Conservation (phyloP, 176 grass and related monocot genomes). For the Saccharum officinarum region DNA sequence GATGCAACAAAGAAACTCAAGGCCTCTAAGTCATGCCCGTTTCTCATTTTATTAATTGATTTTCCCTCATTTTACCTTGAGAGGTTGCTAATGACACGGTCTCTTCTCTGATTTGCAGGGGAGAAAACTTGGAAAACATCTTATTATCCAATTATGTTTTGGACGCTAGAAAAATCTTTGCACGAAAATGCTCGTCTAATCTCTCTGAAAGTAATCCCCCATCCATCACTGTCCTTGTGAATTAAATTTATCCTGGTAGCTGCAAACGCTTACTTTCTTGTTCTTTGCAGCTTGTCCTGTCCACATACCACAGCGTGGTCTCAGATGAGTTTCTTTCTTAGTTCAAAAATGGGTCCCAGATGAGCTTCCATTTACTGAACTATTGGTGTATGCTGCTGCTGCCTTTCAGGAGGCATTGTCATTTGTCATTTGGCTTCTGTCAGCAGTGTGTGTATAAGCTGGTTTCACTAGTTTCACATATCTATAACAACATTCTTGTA, state of each 20-base stretch:
- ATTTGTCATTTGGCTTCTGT: constrained; percentile 15
- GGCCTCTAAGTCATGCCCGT: constrained; percentile 12
- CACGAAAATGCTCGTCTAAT: constrained; percentile 62
- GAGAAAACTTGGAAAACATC: constrained; percentile 64
- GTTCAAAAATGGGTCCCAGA: constrained; percentile 8
- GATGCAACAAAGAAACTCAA: neutral
- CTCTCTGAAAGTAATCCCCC: constrained; percentile 58
- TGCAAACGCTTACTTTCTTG: constrained; percentile 24
- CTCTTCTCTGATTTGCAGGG: constrained; percentile 55
- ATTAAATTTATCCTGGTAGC: neutral
- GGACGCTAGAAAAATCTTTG: constrained; percentile 66
- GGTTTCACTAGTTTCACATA: constrained; percentile 27
- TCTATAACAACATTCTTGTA: constrained; percentile 15
- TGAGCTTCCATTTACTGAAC: constrained; percentile 24
- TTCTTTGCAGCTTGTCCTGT: constrained; percentile 54
- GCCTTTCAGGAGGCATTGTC: constrained; percentile 2
- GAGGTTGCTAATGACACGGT: constrained; percentile 32
- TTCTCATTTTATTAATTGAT: constrained; percentile 23
- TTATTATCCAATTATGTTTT: constrained; percentile 57
- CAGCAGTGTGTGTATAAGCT: constrained; percentile 36
- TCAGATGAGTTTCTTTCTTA: constrained; percentile 29
- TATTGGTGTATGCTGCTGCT: constrained; percentile 18
- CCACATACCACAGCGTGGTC: constrained; percentile 18
- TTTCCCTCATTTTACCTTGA: constrained; percentile 9
- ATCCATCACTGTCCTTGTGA: neutral